These are phyloP conservation scores for Phylloporus sp. DNA, from an alignment of 768 basidiomycete species.

Conservation along the genomic window DNA sequence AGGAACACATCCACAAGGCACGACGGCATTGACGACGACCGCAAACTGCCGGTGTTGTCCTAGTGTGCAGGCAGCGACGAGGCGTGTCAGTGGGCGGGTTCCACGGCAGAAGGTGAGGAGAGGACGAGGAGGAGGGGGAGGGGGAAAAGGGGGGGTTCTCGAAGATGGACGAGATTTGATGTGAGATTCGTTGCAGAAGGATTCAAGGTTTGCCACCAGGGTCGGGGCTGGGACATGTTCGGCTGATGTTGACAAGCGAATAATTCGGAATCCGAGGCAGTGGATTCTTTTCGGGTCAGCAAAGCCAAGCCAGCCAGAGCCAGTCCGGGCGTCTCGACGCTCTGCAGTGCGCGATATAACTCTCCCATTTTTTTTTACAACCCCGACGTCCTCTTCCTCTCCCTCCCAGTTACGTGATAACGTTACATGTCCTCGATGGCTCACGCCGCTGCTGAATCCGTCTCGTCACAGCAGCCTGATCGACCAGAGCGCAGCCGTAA, in stretches of 20 bases:
- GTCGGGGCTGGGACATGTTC: conserved; percentile 31
- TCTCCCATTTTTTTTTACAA: conserved; percentile 37
- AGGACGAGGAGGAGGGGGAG: too few species aligned
- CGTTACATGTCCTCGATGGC: conserved; percentile 57
- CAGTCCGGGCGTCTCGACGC: conserved; percentile 23
- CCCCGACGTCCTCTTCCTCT: conserved; percentile 45
- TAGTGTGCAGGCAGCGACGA: background rate
- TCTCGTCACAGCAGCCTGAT: conserved; percentile 42
- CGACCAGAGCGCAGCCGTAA: conserved; percentile 83
- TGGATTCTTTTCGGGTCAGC: conserved; percentile 25
- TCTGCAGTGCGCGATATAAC: conserved; percentile 24
- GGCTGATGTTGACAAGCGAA: conserved; percentile 41
- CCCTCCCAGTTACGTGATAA: conserved; percentile 36
- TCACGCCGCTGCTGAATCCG: conserved; percentile 43
- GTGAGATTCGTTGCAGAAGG: conserved; percentile 24
- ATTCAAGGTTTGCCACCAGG: conserved; percentile 33
- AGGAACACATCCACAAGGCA: conserved; percentile 33
- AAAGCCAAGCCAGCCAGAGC: too few species aligned
- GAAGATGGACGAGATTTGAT: conserved; percentile 26
- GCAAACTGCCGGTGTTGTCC: conserved; percentile 26
- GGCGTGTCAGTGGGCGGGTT: background rate
- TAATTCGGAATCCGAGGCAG: conserved; percentile 44
- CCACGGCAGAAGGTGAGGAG: conserved; percentile 18
- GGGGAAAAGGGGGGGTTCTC: too few species aligned
- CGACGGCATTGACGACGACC: conserved; percentile 25